Evolutionary conservation across 2,329 filamentous ascomycete genomes (phyloP).

Genomic region (Fusarium sp.): DNA sequence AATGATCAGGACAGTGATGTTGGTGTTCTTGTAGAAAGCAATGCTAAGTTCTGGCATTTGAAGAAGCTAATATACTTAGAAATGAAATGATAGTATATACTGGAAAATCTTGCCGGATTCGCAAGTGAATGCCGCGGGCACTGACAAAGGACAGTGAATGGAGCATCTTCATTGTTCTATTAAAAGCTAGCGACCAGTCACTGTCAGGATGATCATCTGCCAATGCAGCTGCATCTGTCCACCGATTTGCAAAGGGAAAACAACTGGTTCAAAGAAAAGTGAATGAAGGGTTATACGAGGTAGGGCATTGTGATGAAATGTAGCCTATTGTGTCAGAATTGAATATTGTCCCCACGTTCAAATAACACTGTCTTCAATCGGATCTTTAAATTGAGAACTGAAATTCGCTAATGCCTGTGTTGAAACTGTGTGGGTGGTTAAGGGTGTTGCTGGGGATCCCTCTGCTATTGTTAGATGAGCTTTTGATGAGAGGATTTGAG

Average conservation of each 20-base stretch:
- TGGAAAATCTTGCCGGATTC: neutral
- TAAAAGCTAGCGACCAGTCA: neutral
- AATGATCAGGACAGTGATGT: neutral
- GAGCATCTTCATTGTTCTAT: neutral
- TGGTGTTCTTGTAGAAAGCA: neutral
- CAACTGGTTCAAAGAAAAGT: neutral
- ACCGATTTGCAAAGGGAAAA: fast-evolving
- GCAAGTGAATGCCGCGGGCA: neutral
- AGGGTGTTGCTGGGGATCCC: neutral
- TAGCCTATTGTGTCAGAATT: neutral
- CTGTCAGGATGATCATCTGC: neutral
- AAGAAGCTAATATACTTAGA: neutral
- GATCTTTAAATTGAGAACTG: neutral
- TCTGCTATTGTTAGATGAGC: neutral
- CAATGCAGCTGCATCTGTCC: neutral
- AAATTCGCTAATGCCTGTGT: fast-evolving
- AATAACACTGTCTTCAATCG: neutral
- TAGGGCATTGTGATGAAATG: neutral
- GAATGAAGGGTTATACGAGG: neutral
- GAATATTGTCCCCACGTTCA: neutral
- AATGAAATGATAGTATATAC: neutral
- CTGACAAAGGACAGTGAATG: neutral
- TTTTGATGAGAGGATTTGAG: no score
- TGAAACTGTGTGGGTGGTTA: neutral
- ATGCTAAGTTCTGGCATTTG: neutral